Evolutionary conservation across 75 land plant genomes (phyloP).

Genomic region (Cunninghamia lanceolata): DNA sequence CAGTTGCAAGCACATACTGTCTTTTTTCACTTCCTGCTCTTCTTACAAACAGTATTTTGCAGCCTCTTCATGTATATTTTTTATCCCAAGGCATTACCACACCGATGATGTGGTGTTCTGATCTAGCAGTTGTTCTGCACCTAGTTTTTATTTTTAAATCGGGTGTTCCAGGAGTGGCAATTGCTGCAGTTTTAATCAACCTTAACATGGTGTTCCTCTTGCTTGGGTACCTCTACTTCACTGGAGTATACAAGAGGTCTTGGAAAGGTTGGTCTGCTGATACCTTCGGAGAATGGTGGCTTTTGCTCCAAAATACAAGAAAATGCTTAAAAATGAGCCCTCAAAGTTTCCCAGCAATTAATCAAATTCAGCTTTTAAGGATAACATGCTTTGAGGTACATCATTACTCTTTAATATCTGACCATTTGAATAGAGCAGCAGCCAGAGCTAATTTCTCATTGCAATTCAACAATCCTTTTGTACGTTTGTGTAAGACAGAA

Average conservation of each 20-base stretch:
- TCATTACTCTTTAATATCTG: no score
- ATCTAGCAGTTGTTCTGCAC: conserved; percentile 65
- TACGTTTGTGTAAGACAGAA: no score
- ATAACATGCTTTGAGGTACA: no score
- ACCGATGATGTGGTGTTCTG: conserved; percentile 82
- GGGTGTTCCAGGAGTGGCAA: conserved; percentile 80
- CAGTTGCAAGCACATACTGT: conserved; percentile 71
- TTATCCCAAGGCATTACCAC: conserved; percentile 62
- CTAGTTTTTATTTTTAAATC: conserved; percentile 48
- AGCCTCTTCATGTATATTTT: conserved; percentile 72
- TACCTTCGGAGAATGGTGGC: conserved; percentile 32
- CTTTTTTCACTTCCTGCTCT: conserved; percentile 77
- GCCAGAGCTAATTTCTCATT: no score
- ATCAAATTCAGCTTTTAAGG: no score
- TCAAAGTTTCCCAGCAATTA: no score
- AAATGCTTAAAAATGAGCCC: no score
- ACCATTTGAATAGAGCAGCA: no score
- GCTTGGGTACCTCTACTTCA: conserved; percentile 35
- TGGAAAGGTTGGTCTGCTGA: conserved; percentile 47
- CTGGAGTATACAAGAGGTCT: conserved; percentile 44
- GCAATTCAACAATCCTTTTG: no score
- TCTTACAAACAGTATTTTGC: conserved; percentile 67
- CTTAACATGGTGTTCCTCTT: conserved; percentile 64
- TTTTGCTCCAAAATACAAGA: no score
- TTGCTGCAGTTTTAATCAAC: conserved; percentile 74